Percentiles rank a stretch among this genome's conserved stretches.
Evolutionary conservation across 768 basidiomycete genomes (phyloP).

Genomic region (Phylloporus scabripes): DNA sequence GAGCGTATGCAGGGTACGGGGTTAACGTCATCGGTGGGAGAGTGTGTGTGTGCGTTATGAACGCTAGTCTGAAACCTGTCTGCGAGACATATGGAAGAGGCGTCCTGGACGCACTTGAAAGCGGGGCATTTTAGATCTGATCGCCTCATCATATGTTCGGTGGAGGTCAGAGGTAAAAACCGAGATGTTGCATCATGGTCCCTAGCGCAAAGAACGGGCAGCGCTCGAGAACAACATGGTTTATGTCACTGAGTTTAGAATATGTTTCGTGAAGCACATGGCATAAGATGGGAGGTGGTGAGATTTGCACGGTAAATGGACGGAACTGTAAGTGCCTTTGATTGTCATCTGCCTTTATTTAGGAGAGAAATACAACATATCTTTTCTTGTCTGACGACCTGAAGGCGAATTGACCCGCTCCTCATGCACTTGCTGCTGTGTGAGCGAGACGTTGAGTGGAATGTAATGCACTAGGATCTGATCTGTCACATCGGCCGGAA

Average conservation of each 20-base stretch:
- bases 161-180: background rate
- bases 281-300: background rate
- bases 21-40: constrained; percentile 8
- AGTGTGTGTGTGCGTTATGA: constrained; percentile 14
- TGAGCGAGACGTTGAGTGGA: background rate
- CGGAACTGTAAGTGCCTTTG: background rate
- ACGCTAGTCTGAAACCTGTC: constrained; percentile 1
- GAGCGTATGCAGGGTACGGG: background rate
- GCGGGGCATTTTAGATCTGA: constrained; percentile 2
- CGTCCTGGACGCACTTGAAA: constrained; percentile 21
- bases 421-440: background rate
- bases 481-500: constrained; percentile 33
- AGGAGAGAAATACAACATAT: background rate
- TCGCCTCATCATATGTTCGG: background rate
- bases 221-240: constrained; percentile 4
- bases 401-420: no score
- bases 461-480: constrained; percentile 33
- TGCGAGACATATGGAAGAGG: constrained; percentile 15
- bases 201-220: background rate
- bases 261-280: background rate
- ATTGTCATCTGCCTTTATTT: constrained; percentile 13
- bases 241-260: background rate
- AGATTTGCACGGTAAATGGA: constrained; percentile 12
- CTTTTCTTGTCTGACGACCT: background rate
- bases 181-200: background rate